Conservation (phyloP, 768 basidiomycete genomes). For the Sporobolomyces roseus region DNA sequence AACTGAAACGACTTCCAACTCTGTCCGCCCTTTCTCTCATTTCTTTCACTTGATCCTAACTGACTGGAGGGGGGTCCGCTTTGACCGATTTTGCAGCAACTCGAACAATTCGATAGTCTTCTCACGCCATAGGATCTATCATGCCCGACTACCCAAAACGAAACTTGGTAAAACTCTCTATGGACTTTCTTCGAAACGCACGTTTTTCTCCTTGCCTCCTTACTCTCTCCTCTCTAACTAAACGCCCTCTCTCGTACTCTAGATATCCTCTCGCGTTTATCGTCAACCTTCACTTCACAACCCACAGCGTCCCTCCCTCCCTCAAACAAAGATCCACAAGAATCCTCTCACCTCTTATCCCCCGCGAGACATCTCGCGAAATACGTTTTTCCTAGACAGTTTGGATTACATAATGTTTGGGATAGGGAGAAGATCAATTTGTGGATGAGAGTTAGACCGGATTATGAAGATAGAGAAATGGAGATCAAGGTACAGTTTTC, state of each 20-base stretch:
- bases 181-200: constrained; percentile 68
- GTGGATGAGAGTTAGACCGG: constrained; percentile 9
- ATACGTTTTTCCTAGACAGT: constrained; percentile 80
- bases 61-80: no score
- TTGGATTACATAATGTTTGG: constrained; percentile 64
- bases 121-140: constrained; percentile 61
- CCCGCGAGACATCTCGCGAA: constrained; percentile 65
- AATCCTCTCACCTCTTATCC: neutral
- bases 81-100: neutral
- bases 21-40: neutral
- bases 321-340: neutral
- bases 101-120: constrained; percentile 22
- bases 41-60: no score
- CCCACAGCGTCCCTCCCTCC: neutral
- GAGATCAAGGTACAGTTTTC: constrained; percentile 62
- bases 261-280: constrained; percentile 34
- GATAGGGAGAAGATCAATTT: constrained; percentile 54
- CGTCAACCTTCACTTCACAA: neutral
- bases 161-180: constrained; percentile 55
- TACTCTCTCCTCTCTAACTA: neutral
- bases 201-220: constrained; percentile 40
- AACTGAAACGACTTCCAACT: neutral
- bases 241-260: neutral
- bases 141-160: constrained; percentile 55
- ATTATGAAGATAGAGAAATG: constrained; percentile 57